Percentiles rank a stretch among this genome's conserved stretches.
phyloP scores from a whole-genome alignment of 2,329 filamentous ascomycete species.

The Fusarium sp. region DNA sequence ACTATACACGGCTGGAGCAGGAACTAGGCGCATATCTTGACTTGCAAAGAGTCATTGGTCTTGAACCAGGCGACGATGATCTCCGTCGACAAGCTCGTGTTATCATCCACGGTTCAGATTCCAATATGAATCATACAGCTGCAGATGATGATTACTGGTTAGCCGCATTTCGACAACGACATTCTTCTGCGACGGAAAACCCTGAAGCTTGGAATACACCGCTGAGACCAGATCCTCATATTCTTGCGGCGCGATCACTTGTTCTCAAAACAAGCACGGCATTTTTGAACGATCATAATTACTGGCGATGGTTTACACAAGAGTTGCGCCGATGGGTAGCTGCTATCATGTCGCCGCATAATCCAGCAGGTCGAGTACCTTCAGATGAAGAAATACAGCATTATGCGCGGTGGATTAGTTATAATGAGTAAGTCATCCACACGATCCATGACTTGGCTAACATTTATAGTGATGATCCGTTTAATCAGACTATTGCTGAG shows the following conservation, averaged over 20 bases:
- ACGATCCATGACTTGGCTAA: not conserved
- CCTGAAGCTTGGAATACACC: conserved; percentile 11
- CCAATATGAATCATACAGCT: conserved; percentile 29
- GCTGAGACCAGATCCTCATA: conserved; percentile 1
- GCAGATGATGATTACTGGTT: conserved; percentile 42
- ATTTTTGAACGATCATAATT: conserved; percentile 43
- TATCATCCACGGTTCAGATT: conserved; percentile 36
- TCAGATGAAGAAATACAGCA: conserved; percentile 44
- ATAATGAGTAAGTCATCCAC: conserved; percentile 34
- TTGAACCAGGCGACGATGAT: conserved; percentile 33
- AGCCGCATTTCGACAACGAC: conserved; percentile 33
- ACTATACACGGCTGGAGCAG: conserved; percentile 37
- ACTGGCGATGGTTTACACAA: conserved; percentile 36
- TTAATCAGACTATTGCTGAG: conserved; percentile 42
- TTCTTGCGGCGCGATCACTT: conserved; percentile 13
- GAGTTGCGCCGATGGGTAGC: conserved; percentile 41
- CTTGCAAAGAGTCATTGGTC: conserved; percentile 26
- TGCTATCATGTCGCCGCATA: conserved; percentile 42
- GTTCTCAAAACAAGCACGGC: conserved; percentile 31
- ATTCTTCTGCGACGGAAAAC: conserved; percentile 16
- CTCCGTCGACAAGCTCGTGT: conserved; percentile 34
- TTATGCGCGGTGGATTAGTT: conserved; percentile 44
- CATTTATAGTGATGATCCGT: conserved; percentile 38
- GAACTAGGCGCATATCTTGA: conserved; percentile 28
- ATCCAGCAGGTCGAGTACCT: conserved; percentile 37